Evolutionary conservation across 768 basidiomycete species (phyloP), one percentile per base, ranked within the genome.

Genomic region (Lentinula edodes): DNA sequence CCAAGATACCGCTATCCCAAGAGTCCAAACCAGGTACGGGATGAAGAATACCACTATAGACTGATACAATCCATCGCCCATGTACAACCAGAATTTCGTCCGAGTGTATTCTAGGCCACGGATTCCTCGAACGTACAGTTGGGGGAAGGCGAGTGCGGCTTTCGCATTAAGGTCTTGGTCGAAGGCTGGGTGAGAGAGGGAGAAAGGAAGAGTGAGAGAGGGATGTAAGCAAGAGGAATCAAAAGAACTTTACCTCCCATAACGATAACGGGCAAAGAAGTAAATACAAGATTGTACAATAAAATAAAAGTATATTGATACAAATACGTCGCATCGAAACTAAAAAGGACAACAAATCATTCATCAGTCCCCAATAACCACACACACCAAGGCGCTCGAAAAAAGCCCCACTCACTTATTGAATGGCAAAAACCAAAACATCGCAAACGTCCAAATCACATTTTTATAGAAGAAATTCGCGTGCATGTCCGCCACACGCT

Each of bases 391-490:
- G 28, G 3, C 28, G 28, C 7, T 10, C 50, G 36, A 12, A 35
- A 18, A 76, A 28, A 28, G 28, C 28, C 28, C 28, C 18, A 56
- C 83, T 66, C 63, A 89, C 91, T 81, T 85, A 77, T 95, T 95
- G 74, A 85, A 97, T 38, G 92, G 86, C 68, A 95, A 79, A 74
- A 82, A 98, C 91, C 95, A 96, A 77, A 98, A 98, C 83, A 92
- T 83, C 7, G 90, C 88, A 67, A 95, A 82, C 1, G 93, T 95
- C 92, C 93, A 95, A 60, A 95, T 89, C 61, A 95, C 90, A 68
- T 91, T 93, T 90, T 98, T 98, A 83, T 98, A 98, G 76, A 98
- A 98, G 78, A 98, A 98, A 74, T 95, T 97, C 68, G 88, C 88
- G 66, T 95, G 92, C 94, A 98, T 96, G 69, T 96, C 94, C 15